Evolutionary conservation across 768 basidiomycete species (phyloP), one percentile per base, ranked within the genome.

Genomic region (Hysterangium stoloniferum): DNA sequence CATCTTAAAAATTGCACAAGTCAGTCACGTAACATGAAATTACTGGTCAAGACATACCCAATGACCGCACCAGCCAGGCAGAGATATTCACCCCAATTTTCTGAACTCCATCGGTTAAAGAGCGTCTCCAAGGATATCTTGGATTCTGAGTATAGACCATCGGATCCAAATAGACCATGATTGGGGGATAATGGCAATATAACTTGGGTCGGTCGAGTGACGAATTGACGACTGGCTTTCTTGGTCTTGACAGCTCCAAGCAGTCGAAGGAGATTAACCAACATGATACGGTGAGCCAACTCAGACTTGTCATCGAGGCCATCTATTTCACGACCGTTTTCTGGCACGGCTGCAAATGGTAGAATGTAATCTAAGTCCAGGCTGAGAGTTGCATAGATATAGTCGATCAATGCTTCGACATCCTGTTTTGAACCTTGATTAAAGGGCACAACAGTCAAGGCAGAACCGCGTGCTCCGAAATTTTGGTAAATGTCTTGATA

Each of bases 351-450:
- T 37, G 96, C 96, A 68, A 99, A 99, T 19, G 96, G 96, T 53
- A 98, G 79, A 60, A 99, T 90, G 68, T 98, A 99, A 68, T 99
- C 96, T 52, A 99, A 79, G 69, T 99, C 96, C 72, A 98, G 81
- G 50, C 91, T 87, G 48, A 99, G 82, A 22, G 83, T 92, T 25
- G 85, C 80, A 69, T 98, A 99, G 67, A 99, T 95, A 66, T 98
- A 99, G 69, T 98, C 95, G 58, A 99, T 83, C 45, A 99, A 81
- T 4, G 94, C 92, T 61, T 99, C 96, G 33, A 97, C 91, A 57
- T 99, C 96, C 65, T 98, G 96, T 68, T 92, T 96, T 3, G 96
- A 98, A 25, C 88, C 96, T 66, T 98, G 95, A 62, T 99, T 99
- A 80, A 98, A 99, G 12, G 96, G 96, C 29, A 99, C 95, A 45